These are phyloP conservation scores for Candolleomyces aberdarensis DNA, from an alignment of 768 basidiomycete genomes.

Conservation along the genomic window DNA sequence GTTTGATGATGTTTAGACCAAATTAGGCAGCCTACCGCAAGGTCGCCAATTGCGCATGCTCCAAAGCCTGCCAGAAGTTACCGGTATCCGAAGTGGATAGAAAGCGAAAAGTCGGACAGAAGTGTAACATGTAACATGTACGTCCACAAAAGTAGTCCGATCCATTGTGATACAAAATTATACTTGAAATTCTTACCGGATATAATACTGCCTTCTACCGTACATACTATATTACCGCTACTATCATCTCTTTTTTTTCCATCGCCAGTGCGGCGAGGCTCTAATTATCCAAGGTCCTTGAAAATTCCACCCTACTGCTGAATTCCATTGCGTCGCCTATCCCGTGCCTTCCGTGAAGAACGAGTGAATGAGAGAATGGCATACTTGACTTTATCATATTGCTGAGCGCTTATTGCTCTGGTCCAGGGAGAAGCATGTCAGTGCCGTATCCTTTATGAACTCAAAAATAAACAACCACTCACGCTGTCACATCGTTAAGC, in stretches of 20 bases:
- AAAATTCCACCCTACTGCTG: conserved; percentile 25
- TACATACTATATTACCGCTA: not conserved
- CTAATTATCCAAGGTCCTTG: not conserved
- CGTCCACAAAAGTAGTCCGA: not conserved
- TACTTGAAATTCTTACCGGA: not conserved
- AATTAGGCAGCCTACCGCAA: no score
- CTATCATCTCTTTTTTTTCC: not conserved
- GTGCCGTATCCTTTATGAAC: conserved; percentile 6
- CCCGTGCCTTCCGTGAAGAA: conserved; percentile 70
- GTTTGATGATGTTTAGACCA: conserved; percentile 3
- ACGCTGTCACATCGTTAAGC: conserved; percentile 73
- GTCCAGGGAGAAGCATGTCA: conserved; percentile 3
- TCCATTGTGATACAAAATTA: not conserved
- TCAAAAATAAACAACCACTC: conserved; percentile 25
- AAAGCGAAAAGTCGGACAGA: no score
- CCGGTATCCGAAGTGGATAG: no score
- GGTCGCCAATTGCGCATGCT: no score
- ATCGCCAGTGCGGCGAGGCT: not conserved
- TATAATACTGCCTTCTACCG: not conserved
- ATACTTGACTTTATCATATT: conserved; percentile 82
- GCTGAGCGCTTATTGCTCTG: conserved; percentile 62
- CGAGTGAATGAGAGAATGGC: conserved; percentile 69
- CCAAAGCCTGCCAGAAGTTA: no score
- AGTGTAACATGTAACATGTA: no score
- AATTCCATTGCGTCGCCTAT: conserved; percentile 42